A percentile compares a stretch with the other conserved stretches of the same genome.
These are phyloP conservation scores for Pyracantha coccinea DNA, from an alignment of 331 rosid genomes.

Conservation along the genomic window DNA sequence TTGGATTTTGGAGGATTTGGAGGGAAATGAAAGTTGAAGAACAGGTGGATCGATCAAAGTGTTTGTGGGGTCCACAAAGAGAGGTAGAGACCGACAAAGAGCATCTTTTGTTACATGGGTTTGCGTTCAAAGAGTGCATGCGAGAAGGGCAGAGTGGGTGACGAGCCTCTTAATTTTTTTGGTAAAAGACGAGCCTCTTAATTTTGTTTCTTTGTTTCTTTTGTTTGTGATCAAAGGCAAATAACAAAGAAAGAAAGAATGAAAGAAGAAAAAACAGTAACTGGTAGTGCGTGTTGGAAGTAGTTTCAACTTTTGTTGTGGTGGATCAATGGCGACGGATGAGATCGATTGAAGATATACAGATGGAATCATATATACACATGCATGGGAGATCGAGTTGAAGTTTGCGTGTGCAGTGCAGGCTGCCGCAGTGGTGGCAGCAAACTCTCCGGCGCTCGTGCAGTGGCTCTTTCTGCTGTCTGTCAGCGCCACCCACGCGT, in stretches of 20 bases:
- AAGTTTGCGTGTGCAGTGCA: background rate
- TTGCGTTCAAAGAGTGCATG: conserved; percentile 23
- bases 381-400: background rate
- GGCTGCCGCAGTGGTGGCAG: background rate
- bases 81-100: conserved; percentile 52
- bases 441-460: conserved; percentile 53
- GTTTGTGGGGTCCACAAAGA: conserved; percentile 13
- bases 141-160: background rate
- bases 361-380: too few species aligned
- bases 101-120: conserved; percentile 72
- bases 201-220: too few species aligned
- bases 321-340: too few species aligned
- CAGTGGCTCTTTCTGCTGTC: conserved; percentile 25
- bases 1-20: background rate
- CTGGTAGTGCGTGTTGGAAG: too few species aligned
- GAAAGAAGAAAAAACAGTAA: too few species aligned
- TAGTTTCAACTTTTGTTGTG: too few species aligned
- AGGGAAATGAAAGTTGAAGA: background rate
- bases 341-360: too few species aligned
- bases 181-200: too few species aligned
- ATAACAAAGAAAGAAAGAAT: too few species aligned
- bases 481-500: conserved; percentile 47
- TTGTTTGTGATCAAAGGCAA: too few species aligned
- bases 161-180: background rate
- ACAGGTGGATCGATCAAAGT: background rate